phyloP scores from a whole-genome alignment of 441 rosid genomes.

The Adansonia grandidieri region DNA sequence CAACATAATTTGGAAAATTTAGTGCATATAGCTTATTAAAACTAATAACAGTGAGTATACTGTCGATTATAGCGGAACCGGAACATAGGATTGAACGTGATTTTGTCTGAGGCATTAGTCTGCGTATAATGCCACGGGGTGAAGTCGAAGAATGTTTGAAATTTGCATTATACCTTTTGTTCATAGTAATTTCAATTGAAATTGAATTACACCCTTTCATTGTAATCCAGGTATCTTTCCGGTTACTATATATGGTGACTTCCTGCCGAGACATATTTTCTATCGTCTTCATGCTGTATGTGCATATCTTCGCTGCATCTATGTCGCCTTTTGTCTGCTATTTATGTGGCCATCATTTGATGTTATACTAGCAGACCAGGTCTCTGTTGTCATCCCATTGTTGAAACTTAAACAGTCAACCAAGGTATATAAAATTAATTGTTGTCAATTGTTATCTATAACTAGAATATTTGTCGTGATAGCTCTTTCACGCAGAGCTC shows the following conservation, averaged over 20 bases:
- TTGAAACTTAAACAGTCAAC: slow-evolving; percentile 67
- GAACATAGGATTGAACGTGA: neutral
- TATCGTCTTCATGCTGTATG: slow-evolving; percentile 82
- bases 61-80: neutral
- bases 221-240: slow-evolving; percentile 66
- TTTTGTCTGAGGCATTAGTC: neutral
- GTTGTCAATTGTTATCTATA: slow-evolving; percentile 17
- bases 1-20: neutral
- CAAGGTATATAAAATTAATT: slow-evolving; percentile 53
- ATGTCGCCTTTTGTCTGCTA: slow-evolving; percentile 75
- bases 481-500: slow-evolving; percentile 18
- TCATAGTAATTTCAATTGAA: slow-evolving; percentile 16
- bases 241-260: slow-evolving; percentile 78
- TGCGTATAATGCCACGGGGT: neutral
- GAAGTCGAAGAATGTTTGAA: neutral
- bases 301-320: slow-evolving; percentile 84
- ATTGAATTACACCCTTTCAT: slow-evolving; percentile 1
- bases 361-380: slow-evolving; percentile 78
- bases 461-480: slow-evolving; percentile 14
- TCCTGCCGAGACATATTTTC: slow-evolving; percentile 83
- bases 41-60: neutral
- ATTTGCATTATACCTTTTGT: neutral
- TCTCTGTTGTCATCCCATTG: slow-evolving; percentile 80
- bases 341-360: slow-evolving; percentile 79
- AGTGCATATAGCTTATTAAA: neutral